Evolutionary conservation across 768 basidiomycete genomes (phyloP), one percentile per base, ranked within the genome.

Genomic region (Rhizopogon rudus): DNA sequence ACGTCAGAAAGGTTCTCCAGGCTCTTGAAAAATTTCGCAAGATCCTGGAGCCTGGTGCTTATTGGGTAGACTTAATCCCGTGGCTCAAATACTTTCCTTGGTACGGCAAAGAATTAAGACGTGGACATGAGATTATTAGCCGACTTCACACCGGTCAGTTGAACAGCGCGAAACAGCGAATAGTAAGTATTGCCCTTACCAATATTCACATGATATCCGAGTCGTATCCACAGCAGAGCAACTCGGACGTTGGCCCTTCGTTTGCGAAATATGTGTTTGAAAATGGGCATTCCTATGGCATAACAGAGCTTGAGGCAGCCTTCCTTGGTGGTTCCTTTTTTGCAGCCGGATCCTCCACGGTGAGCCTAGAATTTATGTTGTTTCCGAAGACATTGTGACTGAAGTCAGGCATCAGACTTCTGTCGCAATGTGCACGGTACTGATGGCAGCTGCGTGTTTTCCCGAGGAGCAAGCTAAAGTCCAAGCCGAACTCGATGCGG

Each of bases 311-410:
- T 52, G 81, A 84, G 58, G 71, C 74, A 0, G 76, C 81, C 0
- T 83, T 82, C 62, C 72, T 83, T 16, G 80, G 78, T 1, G 82
- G 82, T 0, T 75, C 75, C 33, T 77, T 84, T 71, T 84, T 82
- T 57, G 81, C 80, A 31, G 82, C 82, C 17, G 82, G 82, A 2
- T 76, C 77, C 1, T 81, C 81, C 57, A 83, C 82, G 17, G 70
- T 67, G 29, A 13, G 51, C 29, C 12, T 9, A 12, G 9, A 25
- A 25, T 25, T 25, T 25, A 2, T n/a, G n/a, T 40, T 42, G 40
- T 12, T 17, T 50, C 25, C 2, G 1, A 31, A 31, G 2, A 31
- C 31, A 8, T 3, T 31, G 6, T 31, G 31, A 9, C 31, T 31
- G 8, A 31, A 31, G 9, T 35, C 31, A 44, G 37, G n/a, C 4